Evolutionary conservation across 169 alveolate species (phyloP), one percentile per base, ranked within the genome.

Genomic region (Plasmodium coatneyi): DNA sequence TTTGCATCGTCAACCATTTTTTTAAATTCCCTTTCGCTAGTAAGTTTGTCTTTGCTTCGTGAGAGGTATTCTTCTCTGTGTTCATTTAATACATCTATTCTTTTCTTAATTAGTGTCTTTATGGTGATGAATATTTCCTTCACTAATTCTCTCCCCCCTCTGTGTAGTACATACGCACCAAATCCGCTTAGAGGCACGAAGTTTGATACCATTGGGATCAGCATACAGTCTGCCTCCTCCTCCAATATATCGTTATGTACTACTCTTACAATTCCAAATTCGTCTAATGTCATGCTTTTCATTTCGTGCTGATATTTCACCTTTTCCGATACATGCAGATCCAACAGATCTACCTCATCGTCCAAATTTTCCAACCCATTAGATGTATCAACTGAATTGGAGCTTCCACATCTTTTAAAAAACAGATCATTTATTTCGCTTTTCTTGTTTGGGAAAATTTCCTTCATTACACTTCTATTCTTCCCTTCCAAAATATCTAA

Each of bases 151-250:
- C 72, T 30, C 16, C 95, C 95, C 0, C 95, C 95, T 71, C 82
- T 91, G 16, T 91, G 91, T 46, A 91, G 82, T 91, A 91, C 56
- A 71, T 80, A 91, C 22, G 95, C 91, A 1, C 95, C 95, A 81
- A 91, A 91, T 22, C 95, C 95, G 14, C 95, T 81, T 71, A 91
- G 25, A 5, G 95, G 95, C 0, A 91, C 82, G 16, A 91, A 91
- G 74, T 91, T 91, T 7, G 95, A 91, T 32, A 91, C 95, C 95
- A 91, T 91, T 1, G 95, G 95, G 74, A 91, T 71, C 39, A 91
- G 60, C 95, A 91, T 91, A 39, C 95, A 91, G 41, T 91, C 95
- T 19, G 86, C 92, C 54, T 91, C 95, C 36, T 91, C 95, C 36
- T 91, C 95, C 34, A 91, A 25, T 46, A 91, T 91, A 39, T 91